Percentiles rank a stretch among this genome's conserved stretches.
phyloP scores from a whole-genome alignment of 805 yeast species.

The Candida succiphila region DNA sequence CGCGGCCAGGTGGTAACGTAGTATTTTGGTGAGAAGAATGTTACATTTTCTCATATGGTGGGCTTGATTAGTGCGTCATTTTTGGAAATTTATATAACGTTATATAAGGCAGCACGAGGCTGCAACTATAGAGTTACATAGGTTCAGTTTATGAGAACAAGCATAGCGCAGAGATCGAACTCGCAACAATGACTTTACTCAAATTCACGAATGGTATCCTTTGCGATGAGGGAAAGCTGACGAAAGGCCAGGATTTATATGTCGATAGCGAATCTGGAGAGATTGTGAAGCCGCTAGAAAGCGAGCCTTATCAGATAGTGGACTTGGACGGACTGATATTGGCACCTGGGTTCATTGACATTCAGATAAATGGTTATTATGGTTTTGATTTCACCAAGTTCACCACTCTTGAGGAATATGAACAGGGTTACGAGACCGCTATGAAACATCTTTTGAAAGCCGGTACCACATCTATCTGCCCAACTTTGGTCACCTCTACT shows the following conservation, averaged over 20 bases:
- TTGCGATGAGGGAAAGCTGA: constrained; percentile 30
- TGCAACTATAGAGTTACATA: too few relatives aligned
- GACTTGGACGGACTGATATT: constrained; percentile 38
- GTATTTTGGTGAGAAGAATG: too few relatives aligned
- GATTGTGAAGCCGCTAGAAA: constrained; percentile 24
- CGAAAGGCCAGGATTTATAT: constrained; percentile 28
- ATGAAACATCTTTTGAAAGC: constrained; percentile 37
- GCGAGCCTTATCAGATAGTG: constrained; percentile 15
- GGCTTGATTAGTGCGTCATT: too few relatives aligned
- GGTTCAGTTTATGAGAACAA: too few relatives aligned
- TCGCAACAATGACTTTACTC: constrained; percentile 2
- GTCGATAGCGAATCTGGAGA: constrained; percentile 31
- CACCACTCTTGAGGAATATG: constrained; percentile 24
- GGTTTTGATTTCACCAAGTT: constrained; percentile 42
- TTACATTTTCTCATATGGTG: too few relatives aligned
- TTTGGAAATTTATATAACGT: too few relatives aligned
- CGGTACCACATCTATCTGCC: constrained; percentile 48
- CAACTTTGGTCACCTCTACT: constrained; percentile 44
- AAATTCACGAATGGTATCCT: constrained; percentile 32
- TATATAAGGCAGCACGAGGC: too few relatives aligned
- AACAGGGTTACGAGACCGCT: constrained; percentile 28
- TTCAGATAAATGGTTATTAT: constrained; percentile 48
- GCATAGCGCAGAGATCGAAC: too few relatives aligned
- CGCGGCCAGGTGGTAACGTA: too few relatives aligned
- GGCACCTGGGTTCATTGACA: constrained; percentile 48